Conservation (phyloP, 257 asterid species). For the Ligustrum vulgare region DNA sequence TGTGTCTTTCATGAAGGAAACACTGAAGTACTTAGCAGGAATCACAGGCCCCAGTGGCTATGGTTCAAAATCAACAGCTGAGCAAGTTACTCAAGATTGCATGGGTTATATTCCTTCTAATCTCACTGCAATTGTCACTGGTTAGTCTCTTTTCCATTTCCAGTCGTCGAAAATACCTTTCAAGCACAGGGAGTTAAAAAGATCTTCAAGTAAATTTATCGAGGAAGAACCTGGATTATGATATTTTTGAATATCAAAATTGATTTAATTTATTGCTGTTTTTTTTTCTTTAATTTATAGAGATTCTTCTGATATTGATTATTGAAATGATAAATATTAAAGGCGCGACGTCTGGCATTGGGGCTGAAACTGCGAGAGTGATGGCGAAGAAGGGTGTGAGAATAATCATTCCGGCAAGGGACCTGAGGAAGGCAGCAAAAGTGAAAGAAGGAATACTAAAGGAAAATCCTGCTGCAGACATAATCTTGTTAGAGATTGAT, state of each 20-base stretch:
- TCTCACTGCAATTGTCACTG: constrained; percentile 79
- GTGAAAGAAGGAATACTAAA: constrained; percentile 58
- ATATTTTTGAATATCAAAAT: no score
- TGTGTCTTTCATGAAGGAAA: constrained; percentile 51
- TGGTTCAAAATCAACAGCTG: constrained; percentile 77
- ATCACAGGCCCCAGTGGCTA: constrained; percentile 78
- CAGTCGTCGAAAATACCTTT: background rate
- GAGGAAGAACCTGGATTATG: no score
- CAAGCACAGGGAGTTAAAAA: background rate
- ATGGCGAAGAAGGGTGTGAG: constrained; percentile 77
- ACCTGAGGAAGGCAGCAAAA: constrained; percentile 55
- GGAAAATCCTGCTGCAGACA: constrained; percentile 56
- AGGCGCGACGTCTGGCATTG: constrained; percentile 95
- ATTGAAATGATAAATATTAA: constrained; percentile 15
- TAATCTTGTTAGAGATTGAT: constrained; percentile 68
- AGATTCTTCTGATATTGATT: background rate
- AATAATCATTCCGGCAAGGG: constrained; percentile 76
- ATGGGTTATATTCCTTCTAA: constrained; percentile 25
- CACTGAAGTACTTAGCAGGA: constrained; percentile 73
- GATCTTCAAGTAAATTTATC: background rate
- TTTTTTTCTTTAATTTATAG: background rate
- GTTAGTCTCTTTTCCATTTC: constrained; percentile 31
- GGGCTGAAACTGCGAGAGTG: constrained; percentile 88
- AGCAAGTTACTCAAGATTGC: constrained; percentile 51
- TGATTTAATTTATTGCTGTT: background rate